Evolutionary conservation across 345 rosid species (phyloP).

Genomic region (Erysimum cheiranthoides): DNA sequence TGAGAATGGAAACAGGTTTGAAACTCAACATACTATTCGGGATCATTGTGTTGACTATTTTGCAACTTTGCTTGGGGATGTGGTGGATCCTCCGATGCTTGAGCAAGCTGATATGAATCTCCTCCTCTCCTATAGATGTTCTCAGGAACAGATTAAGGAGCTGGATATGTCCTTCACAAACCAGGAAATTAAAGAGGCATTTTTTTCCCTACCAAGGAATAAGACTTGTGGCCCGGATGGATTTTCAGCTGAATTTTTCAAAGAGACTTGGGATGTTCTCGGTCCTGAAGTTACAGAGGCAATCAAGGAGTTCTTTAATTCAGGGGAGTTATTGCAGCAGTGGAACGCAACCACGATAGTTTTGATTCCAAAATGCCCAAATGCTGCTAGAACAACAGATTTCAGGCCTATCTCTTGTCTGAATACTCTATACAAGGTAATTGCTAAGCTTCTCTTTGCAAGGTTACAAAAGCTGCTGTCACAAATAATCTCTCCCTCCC

Average conservation of each 20-base stretch:
- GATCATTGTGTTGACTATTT: not conserved
- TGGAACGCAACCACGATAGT: not conserved
- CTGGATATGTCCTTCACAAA: not conserved
- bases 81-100: not conserved
- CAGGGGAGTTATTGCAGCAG: not conserved
- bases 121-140: not conserved
- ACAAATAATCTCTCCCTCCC: too few species aligned
- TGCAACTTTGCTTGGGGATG: rapidly evolving
- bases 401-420: not conserved
- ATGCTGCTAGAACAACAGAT: not conserved
- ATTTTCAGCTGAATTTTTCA: not conserved
- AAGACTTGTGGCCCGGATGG: not conserved
- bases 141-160: not conserved
- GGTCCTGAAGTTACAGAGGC: not conserved
- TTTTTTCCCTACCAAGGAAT: not conserved
- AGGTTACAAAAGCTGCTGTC: too few species aligned
- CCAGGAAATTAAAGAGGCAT: not conserved
- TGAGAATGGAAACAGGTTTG: not conserved
- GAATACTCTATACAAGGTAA: not conserved
- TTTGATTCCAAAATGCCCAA: not conserved
- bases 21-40: rapidly evolving
- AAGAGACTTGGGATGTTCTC: not conserved
- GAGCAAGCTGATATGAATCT: not conserved
- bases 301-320: not conserved
- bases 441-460: not conserved